Evolutionary conservation across 75 land plant species (phyloP), one percentile per base, ranked within the genome.

Genomic region (Sequoia sempervirens): DNA sequence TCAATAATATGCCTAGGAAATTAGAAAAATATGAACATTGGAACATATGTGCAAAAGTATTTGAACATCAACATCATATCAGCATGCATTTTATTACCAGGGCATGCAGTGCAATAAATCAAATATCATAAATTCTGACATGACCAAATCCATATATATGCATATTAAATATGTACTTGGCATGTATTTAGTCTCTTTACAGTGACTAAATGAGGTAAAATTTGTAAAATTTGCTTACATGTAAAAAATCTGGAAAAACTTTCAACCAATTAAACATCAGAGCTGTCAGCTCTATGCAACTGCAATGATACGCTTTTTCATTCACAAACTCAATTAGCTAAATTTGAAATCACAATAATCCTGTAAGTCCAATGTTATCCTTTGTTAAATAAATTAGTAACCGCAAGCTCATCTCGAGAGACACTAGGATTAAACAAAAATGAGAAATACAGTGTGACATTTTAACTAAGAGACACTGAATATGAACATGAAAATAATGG

Each of bases 201-300:
- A 43, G 11, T 26, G 6, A 18, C 20, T 20, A 75, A 75, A 40
- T 18, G 5, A 41, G 20, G 17, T 26, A 5, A 41, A 8, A 36
- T 26, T 75, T 10, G 9, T 15, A 40, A 20, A 18, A 76, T 23
- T 41, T n/a, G 26, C 80, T 78, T 23, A 38, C 4, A 10, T 41
- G 15, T 3, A n/a, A 70, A 13, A 28, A 50, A 12, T 50, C 15
- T 13, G 53, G 15, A n/a, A 70, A 70, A 78, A 4, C 15, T n/a
- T 78, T 45, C 26, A 23, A 75, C 26, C 78, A 75, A 38, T 32
- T 75, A 75, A 40, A 75, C 66, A 61, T 26, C 66, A 61, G 66
- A 61, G 20, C 66, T 23, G 43, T 75, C 43, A 75, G 78, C 41
- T 75, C n/a, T 75, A 38, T 40, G 43, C 50, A 78, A 78, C 80